phyloP scores from a whole-genome alignment of 2,329 filamentous ascomycete genomes.

The Acrodontium crateriforme region DNA sequence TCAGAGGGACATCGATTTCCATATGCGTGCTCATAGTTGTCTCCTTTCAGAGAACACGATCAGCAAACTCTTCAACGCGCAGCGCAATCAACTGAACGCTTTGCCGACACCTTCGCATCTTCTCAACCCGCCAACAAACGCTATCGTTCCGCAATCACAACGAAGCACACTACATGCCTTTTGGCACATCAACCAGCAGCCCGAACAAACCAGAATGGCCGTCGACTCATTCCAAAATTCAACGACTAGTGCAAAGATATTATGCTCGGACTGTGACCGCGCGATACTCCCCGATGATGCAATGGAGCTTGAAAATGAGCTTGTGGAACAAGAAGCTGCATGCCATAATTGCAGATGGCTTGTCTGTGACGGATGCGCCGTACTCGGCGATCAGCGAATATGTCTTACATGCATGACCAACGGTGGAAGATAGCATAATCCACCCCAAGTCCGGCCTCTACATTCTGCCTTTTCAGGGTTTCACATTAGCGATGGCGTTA shows the following conservation, averaged over 20 bases:
- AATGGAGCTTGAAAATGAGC: constrained; percentile 22
- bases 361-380: constrained; percentile 30
- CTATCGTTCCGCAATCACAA: constrained; percentile 16
- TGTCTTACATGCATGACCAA: constrained; percentile 32
- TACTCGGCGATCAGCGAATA: constrained; percentile 23
- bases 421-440: too few species aligned
- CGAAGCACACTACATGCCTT: constrained; percentile 35
- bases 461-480: too few species aligned
- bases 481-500: too few species aligned
- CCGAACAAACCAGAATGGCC: constrained; percentile 7
- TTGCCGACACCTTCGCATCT: constrained; percentile 14
- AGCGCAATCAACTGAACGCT: constrained; percentile 18
- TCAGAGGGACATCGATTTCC: constrained; percentile 6
- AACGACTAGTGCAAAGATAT: constrained; percentile 7
- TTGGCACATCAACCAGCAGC: constrained; percentile 28
- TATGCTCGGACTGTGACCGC: constrained; percentile 33
- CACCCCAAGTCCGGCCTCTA: too few species aligned
- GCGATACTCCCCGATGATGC: constrained; percentile 18
- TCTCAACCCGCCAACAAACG: constrained; percentile 7
- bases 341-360: constrained; percentile 26
- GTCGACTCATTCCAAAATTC: constrained; percentile 3
- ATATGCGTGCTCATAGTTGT: constrained; percentile 10
- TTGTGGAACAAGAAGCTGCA: constrained; percentile 18
- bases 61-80: constrained; percentile 31
- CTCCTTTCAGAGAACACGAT: constrained; percentile 30